Percentiles rank a stretch among this genome's conserved stretches.
phyloP scores from a whole-genome alignment of 2,329 filamentous ascomycete genomes.

The Lasiodiplodia theobromae region DNA sequence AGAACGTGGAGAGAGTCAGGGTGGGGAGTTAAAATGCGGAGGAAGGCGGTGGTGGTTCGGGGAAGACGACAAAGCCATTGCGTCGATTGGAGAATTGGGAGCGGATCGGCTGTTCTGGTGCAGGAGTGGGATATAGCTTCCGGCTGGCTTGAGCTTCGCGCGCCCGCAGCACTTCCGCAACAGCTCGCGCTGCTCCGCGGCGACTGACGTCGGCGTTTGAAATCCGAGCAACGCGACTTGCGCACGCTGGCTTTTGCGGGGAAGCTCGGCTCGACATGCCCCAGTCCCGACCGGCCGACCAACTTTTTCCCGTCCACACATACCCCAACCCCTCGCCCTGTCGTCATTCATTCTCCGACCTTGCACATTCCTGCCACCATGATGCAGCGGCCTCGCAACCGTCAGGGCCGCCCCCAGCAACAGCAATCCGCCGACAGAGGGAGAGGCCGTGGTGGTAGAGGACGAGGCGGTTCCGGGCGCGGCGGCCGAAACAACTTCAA shows the following conservation, averaged over 20 bases:
- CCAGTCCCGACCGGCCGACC: background rate
- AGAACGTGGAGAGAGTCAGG: background rate
- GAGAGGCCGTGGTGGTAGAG: constrained; percentile 25
- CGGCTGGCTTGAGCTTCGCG: background rate
- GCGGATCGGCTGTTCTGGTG: constrained; percentile 21
- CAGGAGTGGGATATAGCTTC: constrained; percentile 31
- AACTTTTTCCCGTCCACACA: constrained; percentile 21
- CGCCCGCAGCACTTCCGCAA: background rate
- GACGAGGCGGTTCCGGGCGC: constrained; percentile 4
- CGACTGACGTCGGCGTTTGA: constrained; percentile 27
- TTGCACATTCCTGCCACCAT: background rate
- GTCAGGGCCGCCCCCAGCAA: constrained; percentile 16
- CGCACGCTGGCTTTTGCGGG: background rate
- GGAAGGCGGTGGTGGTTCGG: constrained; percentile 10
- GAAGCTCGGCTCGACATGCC: constrained; percentile 29
- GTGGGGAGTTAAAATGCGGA: constrained; percentile 9
- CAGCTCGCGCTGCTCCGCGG: background rate
- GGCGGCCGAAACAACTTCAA: constrained; percentile 8
- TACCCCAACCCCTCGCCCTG: background rate
- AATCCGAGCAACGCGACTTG: constrained; percentile 19
- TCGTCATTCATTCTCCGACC: background rate
- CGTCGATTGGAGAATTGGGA: constrained; percentile 23
- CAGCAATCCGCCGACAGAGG: constrained; percentile 16
- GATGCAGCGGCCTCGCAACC: constrained; percentile 27
- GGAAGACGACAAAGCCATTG: constrained; percentile 23